These are phyloP conservation scores for Teunomyces stri DNA, from an alignment of 805 yeast genomes.

Conservation along the genomic window DNA sequence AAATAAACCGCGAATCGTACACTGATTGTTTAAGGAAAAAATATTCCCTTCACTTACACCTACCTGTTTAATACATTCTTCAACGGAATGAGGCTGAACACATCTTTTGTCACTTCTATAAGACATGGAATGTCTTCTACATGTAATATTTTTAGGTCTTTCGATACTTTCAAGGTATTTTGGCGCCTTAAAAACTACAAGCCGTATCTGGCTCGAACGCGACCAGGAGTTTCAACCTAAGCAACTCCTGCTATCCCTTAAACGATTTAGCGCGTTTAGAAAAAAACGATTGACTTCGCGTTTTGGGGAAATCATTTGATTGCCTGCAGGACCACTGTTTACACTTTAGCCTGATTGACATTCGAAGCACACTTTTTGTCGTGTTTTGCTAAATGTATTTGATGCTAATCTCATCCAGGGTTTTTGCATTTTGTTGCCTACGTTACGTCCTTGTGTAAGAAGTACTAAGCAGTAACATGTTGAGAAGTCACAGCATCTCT, in stretches of 20 bases:
- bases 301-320: neutral
- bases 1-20: neutral
- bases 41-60: neutral
- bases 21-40: neutral
- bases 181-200: neutral
- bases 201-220: neutral
- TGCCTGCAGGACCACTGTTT: neutral
- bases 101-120: no score
- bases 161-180: neutral
- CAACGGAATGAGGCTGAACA: no score
- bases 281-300: neutral
- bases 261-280: neutral
- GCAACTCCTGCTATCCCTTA: neutral
- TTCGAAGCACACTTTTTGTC: neutral
- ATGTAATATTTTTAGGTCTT: no score
- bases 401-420: neutral
- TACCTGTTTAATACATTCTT: no score
- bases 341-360: neutral
- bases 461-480: constrained; percentile 13
- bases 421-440: neutral
- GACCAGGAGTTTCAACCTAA: neutral
- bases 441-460: neutral
- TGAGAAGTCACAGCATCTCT: constrained; percentile 26
- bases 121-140: no score
- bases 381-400: neutral